These are phyloP conservation scores for Raphanus raphanistrum DNA, from an alignment of 345 rosid species.

Conservation along the genomic window DNA sequence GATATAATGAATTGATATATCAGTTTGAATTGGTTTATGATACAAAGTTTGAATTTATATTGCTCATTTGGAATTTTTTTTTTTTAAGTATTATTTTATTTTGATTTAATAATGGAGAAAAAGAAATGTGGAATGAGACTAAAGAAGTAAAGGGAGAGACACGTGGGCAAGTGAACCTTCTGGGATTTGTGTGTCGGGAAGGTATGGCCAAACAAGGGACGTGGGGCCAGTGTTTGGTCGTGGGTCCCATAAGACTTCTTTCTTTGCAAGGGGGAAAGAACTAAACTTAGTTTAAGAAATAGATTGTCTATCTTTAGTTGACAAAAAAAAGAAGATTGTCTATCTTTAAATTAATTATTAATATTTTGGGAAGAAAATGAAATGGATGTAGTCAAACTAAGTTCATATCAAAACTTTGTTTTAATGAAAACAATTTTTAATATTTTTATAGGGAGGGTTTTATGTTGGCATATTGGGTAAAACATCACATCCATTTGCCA, in stretches of 20 bases:
- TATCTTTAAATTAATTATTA: conserved; percentile 10
- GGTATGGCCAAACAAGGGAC: conserved; percentile 30
- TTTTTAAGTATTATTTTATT: background rate
- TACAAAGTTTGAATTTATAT: conserved; percentile 28
- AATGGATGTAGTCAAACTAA: conserved; percentile 33
- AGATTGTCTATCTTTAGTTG: conserved; percentile 1
- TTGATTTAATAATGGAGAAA: conserved; percentile 5
- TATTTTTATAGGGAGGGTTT: background rate
- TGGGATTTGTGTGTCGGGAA: conserved; percentile 39
- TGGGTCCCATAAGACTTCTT: conserved; percentile 17
- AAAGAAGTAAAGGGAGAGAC: conserved; percentile 27
- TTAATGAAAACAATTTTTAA: background rate
- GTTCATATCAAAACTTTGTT: conserved; percentile 11
- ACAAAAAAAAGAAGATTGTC: background rate
- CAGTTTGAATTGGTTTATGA: conserved; percentile 14
- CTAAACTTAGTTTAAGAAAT: conserved; percentile 21
- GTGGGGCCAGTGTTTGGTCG: conserved; percentile 27
- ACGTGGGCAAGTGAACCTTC: conserved; percentile 37
- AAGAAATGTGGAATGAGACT: background rate
- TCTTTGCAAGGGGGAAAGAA: conserved; percentile 24
- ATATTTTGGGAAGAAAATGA: conserved; percentile 3
- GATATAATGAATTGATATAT: background rate
- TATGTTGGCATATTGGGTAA: conserved; percentile 14
- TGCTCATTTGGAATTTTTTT: background rate
- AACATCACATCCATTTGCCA: conserved; percentile 25